These are phyloP conservation scores for Botrytis tulipae DNA, from an alignment of 2,329 filamentous ascomycete genomes.

Conservation along the genomic window DNA sequence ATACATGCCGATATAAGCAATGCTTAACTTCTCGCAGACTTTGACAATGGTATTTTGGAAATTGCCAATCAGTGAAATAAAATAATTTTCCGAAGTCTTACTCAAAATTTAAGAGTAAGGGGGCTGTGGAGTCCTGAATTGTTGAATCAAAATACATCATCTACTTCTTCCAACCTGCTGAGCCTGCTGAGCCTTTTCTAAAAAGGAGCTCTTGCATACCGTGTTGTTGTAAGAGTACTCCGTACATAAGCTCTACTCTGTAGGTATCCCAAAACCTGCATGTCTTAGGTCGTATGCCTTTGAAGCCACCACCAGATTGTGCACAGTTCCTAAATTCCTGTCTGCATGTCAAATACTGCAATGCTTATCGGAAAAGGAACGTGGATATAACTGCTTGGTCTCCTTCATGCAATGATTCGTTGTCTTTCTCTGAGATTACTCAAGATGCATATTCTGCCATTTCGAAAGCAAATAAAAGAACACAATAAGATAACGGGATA, in stretches of 20 bases:
- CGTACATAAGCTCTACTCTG: background rate
- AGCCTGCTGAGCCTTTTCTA: background rate
- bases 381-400: slow-evolving; percentile 16
- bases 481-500: background rate
- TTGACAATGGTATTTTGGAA: background rate
- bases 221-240: background rate
- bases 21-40: background rate
- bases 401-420: slow-evolving; percentile 13
- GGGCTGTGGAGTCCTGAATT: background rate
- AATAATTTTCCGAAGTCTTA: background rate
- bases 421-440: background rate
- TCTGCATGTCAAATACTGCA: background rate
- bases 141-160: background rate
- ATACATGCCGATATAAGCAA: background rate
- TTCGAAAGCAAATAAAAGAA: background rate
- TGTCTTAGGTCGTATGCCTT: background rate
- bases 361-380: slow-evolving; percentile 12
- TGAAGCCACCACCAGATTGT: background rate
- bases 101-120: background rate
- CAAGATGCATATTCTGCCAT: background rate
- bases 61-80: slow-evolving; percentile 11
- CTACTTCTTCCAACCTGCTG: background rate
- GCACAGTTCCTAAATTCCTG: background rate
- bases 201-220: slow-evolving; percentile 7
- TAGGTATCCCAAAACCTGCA: background rate